phyloP scores from a whole-genome alignment of 2,329 filamentous ascomycete genomes.

The Penicillium sp. region DNA sequence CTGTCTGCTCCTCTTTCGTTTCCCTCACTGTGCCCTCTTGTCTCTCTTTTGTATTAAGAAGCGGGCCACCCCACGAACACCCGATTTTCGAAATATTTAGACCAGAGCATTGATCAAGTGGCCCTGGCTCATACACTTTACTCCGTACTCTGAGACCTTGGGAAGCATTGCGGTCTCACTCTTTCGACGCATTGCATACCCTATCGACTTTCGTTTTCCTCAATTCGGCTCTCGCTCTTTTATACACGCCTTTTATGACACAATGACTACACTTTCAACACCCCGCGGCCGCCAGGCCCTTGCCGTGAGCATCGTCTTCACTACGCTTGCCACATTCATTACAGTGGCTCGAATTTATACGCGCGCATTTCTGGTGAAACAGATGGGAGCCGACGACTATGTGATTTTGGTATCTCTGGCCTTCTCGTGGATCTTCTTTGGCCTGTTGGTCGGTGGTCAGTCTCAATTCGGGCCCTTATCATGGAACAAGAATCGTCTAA shows the following conservation, averaged over 20 bases:
- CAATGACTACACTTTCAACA: slow-evolving; percentile 29
- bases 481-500: neutral
- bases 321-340: slow-evolving; percentile 33
- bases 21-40: neutral
- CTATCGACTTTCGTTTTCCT: neutral
- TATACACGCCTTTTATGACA: slow-evolving; percentile 12
- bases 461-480: slow-evolving; percentile 11
- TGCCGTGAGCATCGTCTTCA: slow-evolving; percentile 33
- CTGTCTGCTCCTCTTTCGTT: neutral
- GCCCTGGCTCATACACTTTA: neutral
- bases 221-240: neutral
- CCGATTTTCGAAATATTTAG: neutral
- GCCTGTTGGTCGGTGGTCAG: slow-evolving; percentile 32
- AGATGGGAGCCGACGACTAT: slow-evolving; percentile 41
- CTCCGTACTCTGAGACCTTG: neutral
- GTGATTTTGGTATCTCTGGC: slow-evolving; percentile 36
- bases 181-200: neutral
- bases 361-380: slow-evolving; percentile 34
- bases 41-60: slow-evolving; percentile 3
- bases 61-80: slow-evolving; percentile 1
- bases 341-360: slow-evolving; percentile 46
- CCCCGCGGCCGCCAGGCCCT: slow-evolving; percentile 30
- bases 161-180: neutral
- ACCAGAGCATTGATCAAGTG: neutral
- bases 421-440: slow-evolving; percentile 35